Evolutionary conservation across 108 stramenopile species (phyloP).

Genomic region (Nitzschia sp.): DNA sequence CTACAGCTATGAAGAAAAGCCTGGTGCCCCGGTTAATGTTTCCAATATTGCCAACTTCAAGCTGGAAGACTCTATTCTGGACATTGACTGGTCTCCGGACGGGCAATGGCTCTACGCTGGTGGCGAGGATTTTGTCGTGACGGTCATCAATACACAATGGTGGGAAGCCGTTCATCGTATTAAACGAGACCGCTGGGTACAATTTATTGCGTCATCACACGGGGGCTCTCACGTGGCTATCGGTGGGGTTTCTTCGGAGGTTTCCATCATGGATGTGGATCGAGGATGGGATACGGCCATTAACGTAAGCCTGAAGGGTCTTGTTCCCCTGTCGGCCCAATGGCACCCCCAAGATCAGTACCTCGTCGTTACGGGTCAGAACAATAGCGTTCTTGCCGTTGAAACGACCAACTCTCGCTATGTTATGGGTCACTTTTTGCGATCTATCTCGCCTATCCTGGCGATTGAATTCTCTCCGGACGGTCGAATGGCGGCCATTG

Average conservation of each 20-base stretch:
- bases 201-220: conserved; percentile 58
- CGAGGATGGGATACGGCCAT: conserved; percentile 60
- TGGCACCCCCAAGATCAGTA: conserved; percentile 80
- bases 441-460: conserved; percentile 55
- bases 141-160: conserved; percentile 51
- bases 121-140: conserved; percentile 71
- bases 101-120: conserved; percentile 64
- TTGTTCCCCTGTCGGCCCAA: conserved; percentile 59
- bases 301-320: conserved; percentile 52
- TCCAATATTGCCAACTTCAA: conserved; percentile 48
- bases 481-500: conserved; percentile 58
- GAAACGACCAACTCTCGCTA: conserved; percentile 66
- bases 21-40: conserved; percentile 24
- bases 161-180: conserved; percentile 57
- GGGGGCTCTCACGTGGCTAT: conserved; percentile 64
- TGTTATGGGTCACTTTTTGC: conserved; percentile 52
- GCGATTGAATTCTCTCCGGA: conserved; percentile 66
- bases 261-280: conserved; percentile 59
- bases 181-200: conserved; percentile 67
- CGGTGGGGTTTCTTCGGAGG: conserved; percentile 63
- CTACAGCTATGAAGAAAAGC: conserved; percentile 41
- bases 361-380: conserved; percentile 65
- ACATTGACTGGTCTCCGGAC: conserved; percentile 67
- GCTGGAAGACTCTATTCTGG: conserved; percentile 64
- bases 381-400: conserved; percentile 58